Conservation (phyloP, 2,329 filamentous ascomycete genomes). For the Emergomyces pasteurianus region DNA sequence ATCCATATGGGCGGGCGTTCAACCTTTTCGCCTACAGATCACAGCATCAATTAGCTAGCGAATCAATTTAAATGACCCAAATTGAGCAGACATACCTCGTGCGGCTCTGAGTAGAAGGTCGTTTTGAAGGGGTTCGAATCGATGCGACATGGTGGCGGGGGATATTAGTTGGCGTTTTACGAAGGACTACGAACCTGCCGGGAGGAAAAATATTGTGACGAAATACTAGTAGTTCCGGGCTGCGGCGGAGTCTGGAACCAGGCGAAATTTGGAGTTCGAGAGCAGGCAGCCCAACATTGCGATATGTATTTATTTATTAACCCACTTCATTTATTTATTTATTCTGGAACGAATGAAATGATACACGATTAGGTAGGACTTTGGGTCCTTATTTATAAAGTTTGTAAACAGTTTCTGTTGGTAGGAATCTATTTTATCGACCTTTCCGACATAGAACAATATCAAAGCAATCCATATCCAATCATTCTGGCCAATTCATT, state of each 20-base stretch:
- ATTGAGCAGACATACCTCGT: conserved; percentile 49
- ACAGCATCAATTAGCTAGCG: not conserved
- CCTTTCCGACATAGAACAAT: no score
- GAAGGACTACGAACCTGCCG: not conserved
- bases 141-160: conserved; percentile 9
- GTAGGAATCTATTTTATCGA: no score
- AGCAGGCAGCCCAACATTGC: not conserved
- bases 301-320: not conserved
- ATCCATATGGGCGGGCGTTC: conserved; percentile 96
- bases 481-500: conserved; percentile 6
- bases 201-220: not conserved
- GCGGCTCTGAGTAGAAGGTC: conserved; percentile 84
- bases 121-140: conserved; percentile 77
- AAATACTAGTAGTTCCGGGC: not conserved
- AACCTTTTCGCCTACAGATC: conserved; percentile 61
- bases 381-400: not conserved
- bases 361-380: not conserved
- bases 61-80: not conserved
- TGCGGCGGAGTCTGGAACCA: not conserved
- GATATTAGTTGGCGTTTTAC: not conserved
- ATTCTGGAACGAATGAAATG: not conserved
- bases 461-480: not conserved
- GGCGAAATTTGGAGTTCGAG: not conserved
- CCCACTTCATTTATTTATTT: not conserved
- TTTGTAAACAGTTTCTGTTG: not conserved